A percentile compares a stretch with the other conserved stretches of the same genome.
Evolutionary conservation across 352 stramenopile species (phyloP).

Genomic region (Phytophthora sojae): DNA sequence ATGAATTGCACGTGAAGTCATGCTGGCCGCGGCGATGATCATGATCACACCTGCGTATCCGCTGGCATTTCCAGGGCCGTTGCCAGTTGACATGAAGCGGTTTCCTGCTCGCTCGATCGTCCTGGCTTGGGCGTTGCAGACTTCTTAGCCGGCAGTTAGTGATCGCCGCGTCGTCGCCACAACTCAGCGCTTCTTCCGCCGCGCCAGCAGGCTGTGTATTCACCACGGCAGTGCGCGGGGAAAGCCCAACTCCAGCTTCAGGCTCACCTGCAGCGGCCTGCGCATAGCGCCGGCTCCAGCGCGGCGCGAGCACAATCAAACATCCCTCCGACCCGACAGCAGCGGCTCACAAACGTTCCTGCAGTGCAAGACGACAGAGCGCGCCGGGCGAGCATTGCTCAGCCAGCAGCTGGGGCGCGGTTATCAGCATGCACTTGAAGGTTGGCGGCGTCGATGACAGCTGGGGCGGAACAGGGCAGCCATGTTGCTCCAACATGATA

Average conservation of each 20-base stretch:
- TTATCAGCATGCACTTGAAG: conserved; percentile 39
- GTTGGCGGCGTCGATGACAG: not conserved
- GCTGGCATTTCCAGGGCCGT: not conserved
- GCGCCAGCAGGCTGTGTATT: conserved; percentile 18
- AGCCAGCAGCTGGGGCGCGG: conserved; percentile 28
- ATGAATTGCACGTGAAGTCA: conserved; percentile 6
- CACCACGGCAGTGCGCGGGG: not conserved
- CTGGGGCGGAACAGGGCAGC: conserved; percentile 7
- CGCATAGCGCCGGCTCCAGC: not conserved
- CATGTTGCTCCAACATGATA: conserved; percentile 5
- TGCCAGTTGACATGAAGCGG: not conserved
- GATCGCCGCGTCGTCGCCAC: conserved; percentile 17
- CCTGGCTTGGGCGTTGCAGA: not conserved
- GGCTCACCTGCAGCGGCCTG: no score
- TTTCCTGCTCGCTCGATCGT: not conserved
- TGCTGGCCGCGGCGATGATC: not conserved
- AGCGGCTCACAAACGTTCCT: no score
- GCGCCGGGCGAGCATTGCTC: conserved; percentile 7
- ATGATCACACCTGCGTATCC: not conserved
- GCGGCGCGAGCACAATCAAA: conserved; percentile 16
- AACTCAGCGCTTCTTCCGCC: conserved; percentile 25
- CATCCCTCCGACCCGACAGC: not conserved
- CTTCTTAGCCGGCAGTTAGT: no score
- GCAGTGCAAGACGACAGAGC: conserved; percentile 3
- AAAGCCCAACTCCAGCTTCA: conserved; percentile 7